These are phyloP conservation scores for Claviceps pusilla DNA, from an alignment of 2,329 filamentous ascomycete genomes.

Conservation along the genomic window DNA sequence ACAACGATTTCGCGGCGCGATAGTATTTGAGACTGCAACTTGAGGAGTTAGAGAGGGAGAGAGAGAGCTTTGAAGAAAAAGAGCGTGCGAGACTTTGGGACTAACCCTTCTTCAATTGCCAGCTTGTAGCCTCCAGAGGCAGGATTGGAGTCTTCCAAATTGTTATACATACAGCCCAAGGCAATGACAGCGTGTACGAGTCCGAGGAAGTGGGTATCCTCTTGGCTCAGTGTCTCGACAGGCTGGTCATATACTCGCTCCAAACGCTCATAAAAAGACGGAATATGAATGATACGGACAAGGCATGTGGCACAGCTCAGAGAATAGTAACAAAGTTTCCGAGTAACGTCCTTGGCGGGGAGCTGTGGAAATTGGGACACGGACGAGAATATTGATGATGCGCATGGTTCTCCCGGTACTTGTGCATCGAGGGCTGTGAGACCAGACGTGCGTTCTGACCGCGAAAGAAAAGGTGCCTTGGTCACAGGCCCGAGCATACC, in stretches of 20 bases:
- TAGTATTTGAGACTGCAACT: constrained; percentile 55
- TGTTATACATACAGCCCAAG: constrained; percentile 57
- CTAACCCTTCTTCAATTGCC: constrained; percentile 42
- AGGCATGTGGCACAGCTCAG: constrained; percentile 43
- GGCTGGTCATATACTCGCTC: constrained; percentile 63
- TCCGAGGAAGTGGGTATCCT: constrained; percentile 55
- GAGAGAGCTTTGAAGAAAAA: constrained; percentile 9
- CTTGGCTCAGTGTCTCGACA: constrained; percentile 44
- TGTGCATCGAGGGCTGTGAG: constrained; percentile 54
- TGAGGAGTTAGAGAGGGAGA: constrained; percentile 4
- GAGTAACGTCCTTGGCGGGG: constrained; percentile 46
- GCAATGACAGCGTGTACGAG: constrained; percentile 57
- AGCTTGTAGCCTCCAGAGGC: constrained; percentile 32
- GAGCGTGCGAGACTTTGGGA: background rate
- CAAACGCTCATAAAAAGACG: constrained; percentile 63
- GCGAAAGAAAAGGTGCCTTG: constrained; percentile 42
- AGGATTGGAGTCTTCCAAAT: constrained; percentile 38
- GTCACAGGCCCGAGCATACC: constrained; percentile 54
- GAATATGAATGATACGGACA: constrained; percentile 61
- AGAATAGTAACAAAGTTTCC: constrained; percentile 38
- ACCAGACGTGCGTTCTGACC: constrained; percentile 32
- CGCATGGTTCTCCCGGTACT: constrained; percentile 37
- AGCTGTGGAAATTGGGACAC: constrained; percentile 47
- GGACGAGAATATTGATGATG: constrained; percentile 40
- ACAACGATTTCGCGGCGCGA: constrained; percentile 47